These are phyloP conservation scores for Dentipellis fragilis DNA, from an alignment of 768 basidiomycete species.

Conservation along the genomic window DNA sequence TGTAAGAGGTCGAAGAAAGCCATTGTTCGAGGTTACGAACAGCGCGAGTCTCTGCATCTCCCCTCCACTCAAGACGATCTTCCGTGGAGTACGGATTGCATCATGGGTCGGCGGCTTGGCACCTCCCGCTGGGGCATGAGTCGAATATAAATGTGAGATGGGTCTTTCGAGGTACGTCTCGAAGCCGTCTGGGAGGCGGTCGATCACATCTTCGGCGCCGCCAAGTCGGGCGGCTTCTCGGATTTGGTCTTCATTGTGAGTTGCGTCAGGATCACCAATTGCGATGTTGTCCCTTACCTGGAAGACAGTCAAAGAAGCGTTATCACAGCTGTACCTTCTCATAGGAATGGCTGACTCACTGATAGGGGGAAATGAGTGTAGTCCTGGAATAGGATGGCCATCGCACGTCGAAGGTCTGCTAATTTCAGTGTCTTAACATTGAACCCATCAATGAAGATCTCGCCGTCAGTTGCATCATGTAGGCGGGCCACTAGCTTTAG, in stretches of 20 bases:
- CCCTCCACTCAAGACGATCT: constrained; percentile 45
- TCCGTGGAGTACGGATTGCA: neutral
- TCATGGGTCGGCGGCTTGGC: constrained; percentile 12
- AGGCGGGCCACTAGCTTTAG: constrained; percentile 63
- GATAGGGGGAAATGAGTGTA: constrained; percentile 74
- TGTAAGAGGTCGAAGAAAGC: neutral
- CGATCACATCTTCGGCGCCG: constrained; percentile 58
- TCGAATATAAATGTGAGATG: constrained; percentile 57
- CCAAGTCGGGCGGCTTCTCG: constrained; percentile 59
- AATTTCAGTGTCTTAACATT: constrained; percentile 55
- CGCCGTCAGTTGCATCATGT: constrained; percentile 59
- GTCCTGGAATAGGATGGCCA: constrained; percentile 72
- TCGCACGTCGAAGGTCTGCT: constrained; percentile 53
- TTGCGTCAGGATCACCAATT: constrained; percentile 53
- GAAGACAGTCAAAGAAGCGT: neutral
- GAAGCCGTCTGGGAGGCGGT: constrained; percentile 53
- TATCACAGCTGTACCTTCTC: neutral
- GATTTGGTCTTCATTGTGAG: constrained; percentile 43
- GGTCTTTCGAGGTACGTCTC: constrained; percentile 63
- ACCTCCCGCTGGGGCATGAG: constrained; percentile 22
- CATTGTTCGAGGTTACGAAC: constrained; percentile 28
- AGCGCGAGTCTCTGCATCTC: constrained; percentile 69
- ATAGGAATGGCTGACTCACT: constrained; percentile 28
- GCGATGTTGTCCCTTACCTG: constrained; percentile 75
- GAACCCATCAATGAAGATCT: constrained; percentile 54